A percentile compares a stretch with the other conserved stretches of the same genome.
Evolutionary conservation across 1,284 basidiomycete genomes (phyloP).

Genomic region (Austroboletus novae-zelandiae): DNA sequence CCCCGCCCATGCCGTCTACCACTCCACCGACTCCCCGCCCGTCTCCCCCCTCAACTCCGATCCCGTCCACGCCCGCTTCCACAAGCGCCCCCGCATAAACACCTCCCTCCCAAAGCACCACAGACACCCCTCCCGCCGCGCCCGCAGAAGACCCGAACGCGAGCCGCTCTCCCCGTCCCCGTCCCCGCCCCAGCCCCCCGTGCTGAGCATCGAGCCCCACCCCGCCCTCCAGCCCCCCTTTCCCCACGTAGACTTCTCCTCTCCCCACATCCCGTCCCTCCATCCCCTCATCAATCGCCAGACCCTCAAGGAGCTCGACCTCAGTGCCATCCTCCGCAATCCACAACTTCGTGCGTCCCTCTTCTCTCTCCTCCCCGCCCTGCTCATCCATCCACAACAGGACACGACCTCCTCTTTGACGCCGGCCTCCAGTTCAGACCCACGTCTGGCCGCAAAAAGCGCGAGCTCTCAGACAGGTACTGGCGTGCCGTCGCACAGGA

Average conservation of each 20-base stretch:
- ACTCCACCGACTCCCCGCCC: constrained; percentile 27
- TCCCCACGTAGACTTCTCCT: constrained; percentile 50
- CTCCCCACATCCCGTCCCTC: constrained; percentile 63
- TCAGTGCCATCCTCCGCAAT: constrained; percentile 83
- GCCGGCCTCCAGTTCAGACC: constrained; percentile 73
- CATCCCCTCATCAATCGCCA: constrained; percentile 81
- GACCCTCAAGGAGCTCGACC: constrained; percentile 82
- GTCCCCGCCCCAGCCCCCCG: constrained; percentile 14
- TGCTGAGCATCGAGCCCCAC: constrained; percentile 26
- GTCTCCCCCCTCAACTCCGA: constrained; percentile 29
- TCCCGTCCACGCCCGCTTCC: constrained; percentile 19
- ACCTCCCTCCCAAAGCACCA: constrained; percentile 18
- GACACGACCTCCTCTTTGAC: constrained; percentile 91
- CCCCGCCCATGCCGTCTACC: constrained; percentile 30
- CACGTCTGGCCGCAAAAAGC: constrained; percentile 69
- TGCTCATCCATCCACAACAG: constrained; percentile 37
- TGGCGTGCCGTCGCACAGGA: constrained; percentile 83
- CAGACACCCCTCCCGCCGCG: constrained; percentile 24
- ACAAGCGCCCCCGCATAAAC: constrained; percentile 33
- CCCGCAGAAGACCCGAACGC: constrained; percentile 22
- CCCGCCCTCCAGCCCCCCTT: constrained; percentile 21
- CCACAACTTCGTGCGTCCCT: constrained; percentile 78
- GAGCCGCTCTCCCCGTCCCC: constrained; percentile 16
- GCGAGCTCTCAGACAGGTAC: constrained; percentile 75
- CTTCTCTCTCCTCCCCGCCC: constrained; percentile 4